phyloP scores from a whole-genome alignment of 345 rosid species.

The Angophora floribunda region DNA sequence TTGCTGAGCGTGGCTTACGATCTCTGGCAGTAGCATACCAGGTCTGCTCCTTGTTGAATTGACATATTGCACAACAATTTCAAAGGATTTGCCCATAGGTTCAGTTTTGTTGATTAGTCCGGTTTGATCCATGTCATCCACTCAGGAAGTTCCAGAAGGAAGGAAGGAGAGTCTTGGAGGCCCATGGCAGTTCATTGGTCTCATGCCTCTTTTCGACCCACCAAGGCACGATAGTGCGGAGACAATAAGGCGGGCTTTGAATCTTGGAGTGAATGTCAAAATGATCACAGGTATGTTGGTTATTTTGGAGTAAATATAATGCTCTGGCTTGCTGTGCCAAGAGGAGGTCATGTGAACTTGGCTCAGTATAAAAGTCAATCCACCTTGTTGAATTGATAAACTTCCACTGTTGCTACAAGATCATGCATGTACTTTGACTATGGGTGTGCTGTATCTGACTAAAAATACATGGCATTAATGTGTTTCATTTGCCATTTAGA shows the following conservation, averaged over 20 bases:
- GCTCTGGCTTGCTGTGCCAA: neutral
- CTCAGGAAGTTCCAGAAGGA: conserved; percentile 89
- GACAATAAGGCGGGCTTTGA: conserved; percentile 87
- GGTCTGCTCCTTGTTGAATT: conserved; percentile 23
- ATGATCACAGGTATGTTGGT: conserved; percentile 79
- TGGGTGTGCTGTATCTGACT: neutral
- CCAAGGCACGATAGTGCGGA: conserved; percentile 99
- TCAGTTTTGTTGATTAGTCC: neutral
- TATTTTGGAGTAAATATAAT: neutral
- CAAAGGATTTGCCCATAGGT: neutral
- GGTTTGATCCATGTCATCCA: neutral
- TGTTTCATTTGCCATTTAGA: neutral
- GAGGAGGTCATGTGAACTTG: neutral
- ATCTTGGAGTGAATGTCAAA: conserved; percentile 95
- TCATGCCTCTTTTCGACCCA: conserved; percentile 99
- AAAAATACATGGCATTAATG: neutral
- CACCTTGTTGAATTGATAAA: neutral
- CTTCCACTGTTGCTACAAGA: neutral
- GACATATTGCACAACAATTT: neutral
- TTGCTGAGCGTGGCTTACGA: conserved; percentile 90
- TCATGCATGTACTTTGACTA: neutral
- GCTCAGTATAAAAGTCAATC: neutral
- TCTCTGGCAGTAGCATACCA: conserved; percentile 98
- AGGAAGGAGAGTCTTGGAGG: conserved; percentile 89
- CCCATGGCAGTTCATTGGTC: conserved; percentile 93